Base-by-base conservation (phyloP, 164 flowering plant genomes). In the Kalanchoe fedtschenkoi region DNA sequence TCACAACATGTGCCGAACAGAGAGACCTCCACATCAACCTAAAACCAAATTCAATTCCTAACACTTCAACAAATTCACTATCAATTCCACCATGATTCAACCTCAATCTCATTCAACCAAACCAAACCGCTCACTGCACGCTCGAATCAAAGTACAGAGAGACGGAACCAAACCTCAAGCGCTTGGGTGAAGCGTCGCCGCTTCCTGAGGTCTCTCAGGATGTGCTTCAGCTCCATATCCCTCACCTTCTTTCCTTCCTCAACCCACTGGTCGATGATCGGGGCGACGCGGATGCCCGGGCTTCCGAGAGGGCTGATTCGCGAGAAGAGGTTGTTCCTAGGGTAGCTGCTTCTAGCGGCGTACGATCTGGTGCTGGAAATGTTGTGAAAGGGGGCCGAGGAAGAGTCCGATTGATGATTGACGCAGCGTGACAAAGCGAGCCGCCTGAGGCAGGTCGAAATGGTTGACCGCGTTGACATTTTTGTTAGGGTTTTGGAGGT, bases 261-360 rank as follows among this genome's bases (percentile, higher is more conserved):
- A 33, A 62, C 42, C 65, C 65, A 62, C 42, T 62, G 33, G 47
- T 62, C 57, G 5, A 62, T 41, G 34, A 46, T 38, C 16, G 65
- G 57, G 6, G 28, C 16, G 13, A 62, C 57, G 13, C 38, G 46
- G 29, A 62, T 16, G 26, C 34, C 54, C 8, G 58, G 65, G 21
- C n/a, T 35, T 0, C 78, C 71, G 5, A 78, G 65, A 43, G 79
- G 75, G 38, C 70, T 71, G 53, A 78, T 75, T 58, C 70, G 69
- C 4, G 71, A 56, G 42, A 28, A 73, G 21, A 76, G 69, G 44
- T 72, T 65, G 24, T 37, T 47, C 7, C 51, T 65, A 47, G 46
- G 46, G 43, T 37, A 61, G 3, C 28, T 58, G 3, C 28, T 58
- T 37, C 24, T 32, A 41, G 61, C 21, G 14, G 28, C 19, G 42